Base-by-base conservation (phyloP, 768 basidiomycete species). In the Suillus lakei region DNA sequence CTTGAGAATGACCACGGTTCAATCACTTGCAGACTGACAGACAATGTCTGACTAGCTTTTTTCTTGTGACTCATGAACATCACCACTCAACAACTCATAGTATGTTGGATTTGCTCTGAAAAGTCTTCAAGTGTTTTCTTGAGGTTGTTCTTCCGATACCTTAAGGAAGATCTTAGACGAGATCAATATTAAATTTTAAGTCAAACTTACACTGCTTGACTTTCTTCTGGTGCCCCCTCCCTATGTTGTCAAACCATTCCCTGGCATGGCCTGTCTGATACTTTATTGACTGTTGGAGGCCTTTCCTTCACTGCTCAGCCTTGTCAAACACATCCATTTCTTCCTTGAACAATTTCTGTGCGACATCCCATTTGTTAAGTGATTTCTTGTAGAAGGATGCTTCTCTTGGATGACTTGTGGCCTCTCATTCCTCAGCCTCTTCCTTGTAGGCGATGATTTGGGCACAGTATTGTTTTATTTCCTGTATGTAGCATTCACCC, bases 71-170 rank as follows among this genome's bases (percentile, higher is more conserved):
- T 46, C 3, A 61, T 23, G 4, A 61, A 3, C 60, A 61, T 30
- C 7, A 44, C 39, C 3, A 44, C 16, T 1, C 43, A 5, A 32
- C 41, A 32, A 41, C 41, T 26, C 60, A 61, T 61, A 4, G 43
- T 61, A 10, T 3, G 16, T 9, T 5, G 3, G 7, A 53, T 16
- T 30, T 30, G 28, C 28, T 53, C 16, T 5, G 51, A 18, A 30
- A 53, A 53, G 4, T 53, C 51, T 1, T 53, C 51, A 4, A 21
- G 30, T 2, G 1, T 51, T 18, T 51, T 51, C 41, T 44, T 61
- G 10, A 61, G 60, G 39, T 61, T 46, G 18, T 61, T 61, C 34
- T 30, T 60, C 8, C 36, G n/a, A 7, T 60, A 60, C 13, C 58
- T 60, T 36, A 36, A n/a, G n/a, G 3, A 4, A 38, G 38, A 56